Base-by-base conservation (phyloP, 352 stramenopile species). In the Globisporangium iwayamae region DNA sequence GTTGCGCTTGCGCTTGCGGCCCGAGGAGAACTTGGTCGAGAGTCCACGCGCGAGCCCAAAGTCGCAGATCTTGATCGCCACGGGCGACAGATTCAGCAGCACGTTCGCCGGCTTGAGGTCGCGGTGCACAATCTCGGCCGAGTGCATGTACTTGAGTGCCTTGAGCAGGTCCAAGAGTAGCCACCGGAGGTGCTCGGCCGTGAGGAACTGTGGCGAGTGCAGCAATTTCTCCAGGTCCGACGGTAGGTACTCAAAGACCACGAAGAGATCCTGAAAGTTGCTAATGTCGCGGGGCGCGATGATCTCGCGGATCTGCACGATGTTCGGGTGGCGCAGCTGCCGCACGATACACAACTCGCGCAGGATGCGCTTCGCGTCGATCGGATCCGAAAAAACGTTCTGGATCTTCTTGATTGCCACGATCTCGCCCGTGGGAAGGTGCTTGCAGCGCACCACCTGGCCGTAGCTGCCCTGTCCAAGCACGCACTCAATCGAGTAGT, bases 101-200 rank as follows among this genome's bases (percentile, higher is more conserved):
- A 96, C 84, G 69, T 96, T 96, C 32, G 85, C 84, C 1, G 87
- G 89, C 60, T 96, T 96, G 6, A 96, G 66, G 63, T 96, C 89
- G 50, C 89, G 85, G 56, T 96, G 89, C 34, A 96, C 87, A 63
- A 96, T 94, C 69, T 92, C 81, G 5, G 87, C 85, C 22, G 84
- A 93, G 72, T 95, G 86, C 86, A 95, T 93, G 70, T 95, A 95
- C 81, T 95, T 95, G 55, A 95, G 74, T 38, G 86, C 86, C 69
- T 95, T 95, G 46, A 95, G 73, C 43, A 95, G 61, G 70, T 95
- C 86, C 38, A 95, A 61, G 9, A 95, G 69, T n/a, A 95, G 64
- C 86, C 86, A 95, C 4, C 86, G 80, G 60, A 95, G 62, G 62
- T 95, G 86, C 46, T 95, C 86, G 1, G 86, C 86, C 8, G 83